Evolutionary conservation across 441 rosid species (phyloP).

Genomic region (Metrosideros polymorpha): DNA sequence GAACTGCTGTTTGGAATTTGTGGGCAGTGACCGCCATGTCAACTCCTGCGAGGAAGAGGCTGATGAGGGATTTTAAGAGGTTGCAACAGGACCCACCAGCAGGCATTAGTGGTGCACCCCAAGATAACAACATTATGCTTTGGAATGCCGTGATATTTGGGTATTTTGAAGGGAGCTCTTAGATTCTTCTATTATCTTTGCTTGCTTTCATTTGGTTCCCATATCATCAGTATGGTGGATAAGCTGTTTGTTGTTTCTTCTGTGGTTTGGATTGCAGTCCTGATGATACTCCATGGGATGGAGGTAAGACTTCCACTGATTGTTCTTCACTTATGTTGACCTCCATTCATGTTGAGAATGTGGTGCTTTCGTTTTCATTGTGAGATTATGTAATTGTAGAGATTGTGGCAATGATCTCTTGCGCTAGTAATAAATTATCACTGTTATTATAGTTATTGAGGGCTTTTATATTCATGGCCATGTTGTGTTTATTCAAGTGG

Average conservation of each 20-base stretch:
- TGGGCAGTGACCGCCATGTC: constrained; percentile 21
- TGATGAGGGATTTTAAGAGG: constrained; percentile 72
- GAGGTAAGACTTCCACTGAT: constrained; percentile 25
- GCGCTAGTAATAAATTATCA: accelerated
- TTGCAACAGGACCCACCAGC: constrained; percentile 67
- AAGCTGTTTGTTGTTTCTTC: background rate
- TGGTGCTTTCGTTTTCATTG: background rate
- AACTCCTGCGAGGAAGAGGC: constrained; percentile 59
- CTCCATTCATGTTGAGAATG: background rate
- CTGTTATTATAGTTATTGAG: background rate
- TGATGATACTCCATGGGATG: constrained; percentile 62
- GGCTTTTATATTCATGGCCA: background rate
- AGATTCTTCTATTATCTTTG: background rate
- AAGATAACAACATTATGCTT: constrained; percentile 54
- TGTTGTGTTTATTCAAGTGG: background rate
- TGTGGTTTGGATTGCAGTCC: constrained; percentile 24
- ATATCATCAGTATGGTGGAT: background rate
- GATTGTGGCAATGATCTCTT: background rate
- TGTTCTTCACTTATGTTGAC: background rate
- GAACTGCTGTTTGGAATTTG: background rate
- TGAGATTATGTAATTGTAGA: background rate
- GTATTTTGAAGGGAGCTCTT: constrained; percentile 5
- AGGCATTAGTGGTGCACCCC: constrained; percentile 61
- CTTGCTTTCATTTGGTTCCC: background rate
- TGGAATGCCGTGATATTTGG: constrained; percentile 74